phyloP scores from a whole-genome alignment of 768 basidiomycete species.

The Mycena maculata region DNA sequence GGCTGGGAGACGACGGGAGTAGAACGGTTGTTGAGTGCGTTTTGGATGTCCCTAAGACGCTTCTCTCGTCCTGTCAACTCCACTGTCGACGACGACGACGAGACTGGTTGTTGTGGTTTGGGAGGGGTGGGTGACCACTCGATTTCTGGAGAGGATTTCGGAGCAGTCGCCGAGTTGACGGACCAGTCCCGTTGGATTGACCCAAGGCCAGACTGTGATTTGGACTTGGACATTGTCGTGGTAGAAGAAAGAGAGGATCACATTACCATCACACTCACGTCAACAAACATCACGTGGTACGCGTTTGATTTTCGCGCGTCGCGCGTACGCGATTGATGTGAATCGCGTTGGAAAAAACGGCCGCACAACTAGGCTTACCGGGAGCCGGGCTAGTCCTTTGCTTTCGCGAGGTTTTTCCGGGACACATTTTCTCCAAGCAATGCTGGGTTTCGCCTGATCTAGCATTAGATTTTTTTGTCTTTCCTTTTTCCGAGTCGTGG shows the following conservation, averaged over 20 bases:
- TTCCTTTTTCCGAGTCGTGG: too few species aligned
- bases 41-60: slow-evolving; percentile 70
- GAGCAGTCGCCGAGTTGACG: slow-evolving; percentile 40
- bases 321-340: neutral
- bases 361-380: too few species aligned
- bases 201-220: slow-evolving; percentile 68
- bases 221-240: slow-evolving; percentile 46
- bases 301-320: neutral
- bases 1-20: slow-evolving; percentile 39
- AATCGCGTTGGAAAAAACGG: too few species aligned
- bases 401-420: too few species aligned
- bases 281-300: slow-evolving; percentile 7
- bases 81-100: slow-evolving; percentile 30
- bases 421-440: too few species aligned
- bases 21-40: slow-evolving; percentile 54
- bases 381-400: too few species aligned
- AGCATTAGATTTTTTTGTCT: too few species aligned
- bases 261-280: slow-evolving; percentile 6
- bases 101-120: slow-evolving; percentile 19
- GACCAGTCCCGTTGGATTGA: slow-evolving; percentile 75
- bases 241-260: slow-evolving; percentile 2
- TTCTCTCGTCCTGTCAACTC: slow-evolving; percentile 45
- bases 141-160: slow-evolving; percentile 55
- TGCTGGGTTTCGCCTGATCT: too few species aligned
- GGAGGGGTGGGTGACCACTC: slow-evolving; percentile 57